Evolutionary conservation across 495 filamentous ascomycete species (phyloP).

Genomic region (Penicillium alfredii): DNA sequence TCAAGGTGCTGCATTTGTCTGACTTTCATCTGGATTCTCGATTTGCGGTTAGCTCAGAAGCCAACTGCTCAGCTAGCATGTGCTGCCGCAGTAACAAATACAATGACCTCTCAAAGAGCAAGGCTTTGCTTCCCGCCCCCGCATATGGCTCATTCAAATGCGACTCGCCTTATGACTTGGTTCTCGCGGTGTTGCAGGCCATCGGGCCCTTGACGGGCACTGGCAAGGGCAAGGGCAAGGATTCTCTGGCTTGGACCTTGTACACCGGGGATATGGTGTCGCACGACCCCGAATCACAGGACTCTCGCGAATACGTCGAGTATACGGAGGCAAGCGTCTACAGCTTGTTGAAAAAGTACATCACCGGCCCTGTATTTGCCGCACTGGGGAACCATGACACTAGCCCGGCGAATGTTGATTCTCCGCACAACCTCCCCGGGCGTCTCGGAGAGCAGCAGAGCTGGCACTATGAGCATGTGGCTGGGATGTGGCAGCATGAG

Average conservation of each 20-base stretch:
- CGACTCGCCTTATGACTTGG: conserved; percentile 55
- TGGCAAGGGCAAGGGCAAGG: conserved; percentile 20
- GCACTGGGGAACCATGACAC: conserved; percentile 54
- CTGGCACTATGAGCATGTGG: conserved; percentile 52
- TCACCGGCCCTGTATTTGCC: conserved; percentile 50
- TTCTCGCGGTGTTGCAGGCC: conserved; percentile 50
- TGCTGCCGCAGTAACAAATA: conserved; percentile 48
- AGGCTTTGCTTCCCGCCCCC: conserved; percentile 42
- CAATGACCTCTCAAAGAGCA: conserved; percentile 25
- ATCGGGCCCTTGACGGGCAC: conserved; percentile 54
- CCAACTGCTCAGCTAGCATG: conserved; percentile 47
- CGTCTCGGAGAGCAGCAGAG: conserved; percentile 49
- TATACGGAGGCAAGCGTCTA: conserved; percentile 47
- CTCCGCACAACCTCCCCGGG: conserved; percentile 46
- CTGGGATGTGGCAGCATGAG: conserved; percentile 45
- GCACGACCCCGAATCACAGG: conserved; percentile 43
- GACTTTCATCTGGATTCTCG: conserved; percentile 57
- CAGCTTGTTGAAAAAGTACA: conserved; percentile 49
- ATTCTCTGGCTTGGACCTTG: conserved; percentile 43
- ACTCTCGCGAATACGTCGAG: conserved; percentile 43
- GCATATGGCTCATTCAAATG: conserved; percentile 51
- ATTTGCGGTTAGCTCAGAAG: conserved; percentile 49
- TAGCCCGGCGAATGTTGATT: conserved; percentile 45
- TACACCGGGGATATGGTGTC: conserved; percentile 55
- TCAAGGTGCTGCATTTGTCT: conserved; percentile 55